Percentiles rank a stretch among this genome's conserved stretches.
These are phyloP conservation scores for Paraconiothyrium sp. DNA, from an alignment of 2,329 filamentous ascomycete species.

Conservation along the genomic window DNA sequence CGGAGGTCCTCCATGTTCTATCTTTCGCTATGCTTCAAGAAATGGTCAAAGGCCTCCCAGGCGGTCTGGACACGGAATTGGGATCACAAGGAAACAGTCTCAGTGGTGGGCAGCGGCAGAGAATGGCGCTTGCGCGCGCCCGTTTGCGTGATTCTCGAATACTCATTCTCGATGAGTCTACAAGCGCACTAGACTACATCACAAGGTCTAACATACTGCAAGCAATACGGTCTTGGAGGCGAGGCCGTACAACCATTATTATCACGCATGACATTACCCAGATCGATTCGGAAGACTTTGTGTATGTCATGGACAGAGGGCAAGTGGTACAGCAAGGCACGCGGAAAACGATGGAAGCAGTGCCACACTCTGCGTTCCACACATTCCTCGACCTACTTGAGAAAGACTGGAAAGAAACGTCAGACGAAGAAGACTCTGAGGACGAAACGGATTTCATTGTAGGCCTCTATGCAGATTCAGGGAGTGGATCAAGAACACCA, in stretches of 20 bases:
- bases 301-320: slow-evolving; percentile 81
- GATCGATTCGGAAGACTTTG: slow-evolving; percentile 75
- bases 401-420: slow-evolving; percentile 15
- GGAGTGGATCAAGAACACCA: slow-evolving; percentile 18
- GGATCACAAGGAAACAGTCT: slow-evolving; percentile 75
- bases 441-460: slow-evolving; percentile 30
- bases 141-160: slow-evolving; percentile 79
- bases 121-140: slow-evolving; percentile 82
- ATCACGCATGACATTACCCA: slow-evolving; percentile 90
- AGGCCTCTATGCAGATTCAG: slow-evolving; percentile 29
- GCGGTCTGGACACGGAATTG: slow-evolving; percentile 76
- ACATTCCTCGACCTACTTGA: slow-evolving; percentile 33
- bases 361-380: slow-evolving; percentile 59
- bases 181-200: slow-evolving; percentile 82
- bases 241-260: slow-evolving; percentile 85
- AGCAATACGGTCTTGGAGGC: slow-evolving; percentile 79
- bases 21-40: slow-evolving; percentile 74
- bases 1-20: slow-evolving; percentile 70
- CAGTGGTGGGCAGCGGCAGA: slow-evolving; percentile 86
- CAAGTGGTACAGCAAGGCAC: slow-evolving; percentile 74
- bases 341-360: slow-evolving; percentile 63
- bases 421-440: slow-evolving; percentile 15
- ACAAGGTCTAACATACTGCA: slow-evolving; percentile 76
- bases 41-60: slow-evolving; percentile 72
- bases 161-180: slow-evolving; percentile 87